Conservation (phyloP, 1,139 yeast genomes). For the Blastobotrys raffinosifermentans region DNA sequence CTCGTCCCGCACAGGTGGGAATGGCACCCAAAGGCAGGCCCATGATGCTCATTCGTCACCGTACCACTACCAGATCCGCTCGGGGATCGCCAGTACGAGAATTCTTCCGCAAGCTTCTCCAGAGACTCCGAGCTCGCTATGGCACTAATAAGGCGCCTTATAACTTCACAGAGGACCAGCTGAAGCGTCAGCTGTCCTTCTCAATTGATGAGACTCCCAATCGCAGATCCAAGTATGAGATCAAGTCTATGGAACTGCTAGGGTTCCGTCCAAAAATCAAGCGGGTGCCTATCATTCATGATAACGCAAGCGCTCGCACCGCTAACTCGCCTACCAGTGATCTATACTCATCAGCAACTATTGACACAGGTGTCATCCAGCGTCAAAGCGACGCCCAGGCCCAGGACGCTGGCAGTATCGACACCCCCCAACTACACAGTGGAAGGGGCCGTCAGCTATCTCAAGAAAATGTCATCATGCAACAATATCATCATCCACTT, state of each 20-base stretch:
- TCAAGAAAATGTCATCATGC: no score
- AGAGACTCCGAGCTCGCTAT: conserved; percentile 11
- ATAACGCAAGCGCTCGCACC: neutral
- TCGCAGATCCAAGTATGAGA: conserved; percentile 12
- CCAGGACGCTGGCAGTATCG: neutral
- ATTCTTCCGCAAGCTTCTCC: conserved; percentile 19
- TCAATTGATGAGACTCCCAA: conserved; percentile 20
- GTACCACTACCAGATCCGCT: conserved; percentile 17
- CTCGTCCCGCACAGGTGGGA: neutral
- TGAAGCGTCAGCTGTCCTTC: conserved; percentile 19
- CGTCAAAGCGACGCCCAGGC: neutral
- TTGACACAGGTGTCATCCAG: neutral
- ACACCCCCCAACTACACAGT: neutral
- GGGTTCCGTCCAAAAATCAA: conserved; percentile 13
- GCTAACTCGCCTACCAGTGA: neutral
- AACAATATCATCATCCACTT: no score
- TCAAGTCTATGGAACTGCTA: conserved; percentile 15
- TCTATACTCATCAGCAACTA: neutral
- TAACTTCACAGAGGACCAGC: conserved; percentile 18
- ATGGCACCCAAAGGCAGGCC: conserved; percentile 9
- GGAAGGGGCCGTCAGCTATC: neutral
- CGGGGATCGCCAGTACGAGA: conserved; percentile 21
- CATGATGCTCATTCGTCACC: conserved; percentile 22
- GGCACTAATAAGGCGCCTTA: conserved; percentile 12
- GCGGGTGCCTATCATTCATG: conserved; percentile 1